Evolutionary conservation across 495 filamentous ascomycete species (phyloP), one percentile per base, ranked within the genome.

Genomic region (Penicillium subrubescens): DNA sequence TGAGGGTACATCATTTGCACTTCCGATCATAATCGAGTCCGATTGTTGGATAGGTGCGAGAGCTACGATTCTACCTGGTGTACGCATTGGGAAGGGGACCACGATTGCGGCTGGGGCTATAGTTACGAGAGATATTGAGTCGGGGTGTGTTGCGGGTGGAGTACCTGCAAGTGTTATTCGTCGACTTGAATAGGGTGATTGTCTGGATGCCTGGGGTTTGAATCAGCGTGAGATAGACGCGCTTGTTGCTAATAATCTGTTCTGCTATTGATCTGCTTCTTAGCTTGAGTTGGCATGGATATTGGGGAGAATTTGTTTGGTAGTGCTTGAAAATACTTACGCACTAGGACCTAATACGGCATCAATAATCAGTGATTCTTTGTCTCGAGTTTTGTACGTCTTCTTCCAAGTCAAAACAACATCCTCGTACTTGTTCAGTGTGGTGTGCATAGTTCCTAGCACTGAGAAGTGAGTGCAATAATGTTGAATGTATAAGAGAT

Each of bases 1-100:
- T 11, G 43, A 34, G 25, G 57, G 57, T 46, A 59, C 57, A 31
- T 59, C 57, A 3, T 59, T 46, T 21, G 57, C 57, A 27, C 39
- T 8, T 7, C 57, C 57, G 14, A 59, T 59, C 15, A 48, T 19
- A 2, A 59, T 59, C 15, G 57, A 48, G 29, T 21, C 57, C 5
- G 39, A 59, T 15, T 59, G 57, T 33, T 59, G 57, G 57, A 48
- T 59, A 23, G 57, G 57, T 34, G 57, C 39, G 12, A 5, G 57
- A 27, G 57, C 57, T 17, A 59, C 57, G 21, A 59, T 59, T 44
- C 39, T 59, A 27, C 37, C 37, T 31, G 39, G 39, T 23, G 39
- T 59, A n/a, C 39, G 57, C 14, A 59, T 59, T 21, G 57, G 57
- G n/a, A 46, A 11, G 12, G 57, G 57, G 2, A 59, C 39, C n/a